Conservation (phyloP, 768 basidiomycete genomes). For the Suillus occidentalis region DNA sequence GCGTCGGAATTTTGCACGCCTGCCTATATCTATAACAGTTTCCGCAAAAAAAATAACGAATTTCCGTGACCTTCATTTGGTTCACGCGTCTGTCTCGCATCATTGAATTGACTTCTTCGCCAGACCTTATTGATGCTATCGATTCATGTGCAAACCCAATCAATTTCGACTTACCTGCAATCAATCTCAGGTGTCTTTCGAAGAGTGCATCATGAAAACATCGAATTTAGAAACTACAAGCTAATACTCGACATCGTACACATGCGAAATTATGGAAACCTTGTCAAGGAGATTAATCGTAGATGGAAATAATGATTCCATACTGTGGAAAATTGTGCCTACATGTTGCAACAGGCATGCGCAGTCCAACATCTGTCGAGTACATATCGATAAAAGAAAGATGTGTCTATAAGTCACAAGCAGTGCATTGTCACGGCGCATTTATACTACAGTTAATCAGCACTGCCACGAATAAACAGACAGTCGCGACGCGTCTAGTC, state of each 20-base stretch:
- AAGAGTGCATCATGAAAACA: background rate
- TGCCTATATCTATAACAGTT: background rate
- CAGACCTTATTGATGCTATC: background rate
- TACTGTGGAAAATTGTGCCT: background rate
- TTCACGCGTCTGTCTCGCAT: background rate
- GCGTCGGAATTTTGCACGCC: background rate
- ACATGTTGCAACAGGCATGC: background rate
- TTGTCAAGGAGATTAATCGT: background rate
- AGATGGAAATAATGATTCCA: background rate
- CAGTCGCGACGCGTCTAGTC: background rate
- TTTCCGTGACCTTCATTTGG: background rate
- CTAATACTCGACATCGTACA: background rate
- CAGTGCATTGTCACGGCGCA: background rate
- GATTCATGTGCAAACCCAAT: background rate
- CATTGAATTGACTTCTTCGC: background rate
- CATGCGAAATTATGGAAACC: background rate
- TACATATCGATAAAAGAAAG: background rate
- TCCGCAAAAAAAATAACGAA: background rate
- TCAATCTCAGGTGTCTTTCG: background rate
- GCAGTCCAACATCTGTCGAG: background rate
- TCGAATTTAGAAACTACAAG: background rate
- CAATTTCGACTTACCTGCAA: background rate
- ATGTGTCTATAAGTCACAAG: background rate
- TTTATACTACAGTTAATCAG: background rate
- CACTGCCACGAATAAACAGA: background rate